Base-by-base conservation (phyloP, 352 stramenopile genomes). In the Globisporangium splendens region DNA sequence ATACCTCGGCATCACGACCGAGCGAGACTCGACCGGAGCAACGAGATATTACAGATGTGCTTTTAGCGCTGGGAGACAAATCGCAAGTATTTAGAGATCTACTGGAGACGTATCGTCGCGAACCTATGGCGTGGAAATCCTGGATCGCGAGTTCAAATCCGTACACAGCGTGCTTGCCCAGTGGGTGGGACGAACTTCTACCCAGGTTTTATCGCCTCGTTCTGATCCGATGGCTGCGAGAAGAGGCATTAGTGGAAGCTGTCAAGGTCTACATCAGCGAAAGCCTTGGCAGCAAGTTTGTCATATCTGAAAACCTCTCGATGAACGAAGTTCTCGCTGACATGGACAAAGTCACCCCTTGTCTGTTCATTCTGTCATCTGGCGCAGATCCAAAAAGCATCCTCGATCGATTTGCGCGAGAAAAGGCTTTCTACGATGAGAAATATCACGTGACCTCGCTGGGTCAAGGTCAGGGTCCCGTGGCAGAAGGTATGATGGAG, bases 291-390 rank as follows among this genome's bases (percentile, higher is more conserved):
- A 48, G 55, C 2, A 33, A 47, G 48, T 56, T 80, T 52, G 50
- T 66, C 20, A 60, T 47, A 20, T 18, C 24, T 8, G 46, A 35
- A 46, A 62, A 15, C 18, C 21, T 63, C 18, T 53, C 55, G 1
- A 87, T 94, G 62, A 51, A n/a, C 7, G 75, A 81, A 3, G 53
- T 87, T 10, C 88, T 71, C 52, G 58, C 50, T 33, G 81, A 92
- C 48, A 76, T 88, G 49, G 72, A 84, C 46, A 81, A 77, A 18
- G 56, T 64, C 15, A 91, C 82, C 3, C 85, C 85, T 0, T 90
- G 79, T 17, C 46, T 94, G 14, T 91, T 94, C 56, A 76, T 94
- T 43, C 62, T 94, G 12, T 93, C 83, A 4, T 73, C 83, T 1
- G 85, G 85, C 0, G 76, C 85, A 1, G 85, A 93, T 21, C 83